Evolutionary conservation across 208 protist genomes (phyloP), one percentile per base, ranked within the genome.

Genomic region (Leishmania guyanensis): DNA sequence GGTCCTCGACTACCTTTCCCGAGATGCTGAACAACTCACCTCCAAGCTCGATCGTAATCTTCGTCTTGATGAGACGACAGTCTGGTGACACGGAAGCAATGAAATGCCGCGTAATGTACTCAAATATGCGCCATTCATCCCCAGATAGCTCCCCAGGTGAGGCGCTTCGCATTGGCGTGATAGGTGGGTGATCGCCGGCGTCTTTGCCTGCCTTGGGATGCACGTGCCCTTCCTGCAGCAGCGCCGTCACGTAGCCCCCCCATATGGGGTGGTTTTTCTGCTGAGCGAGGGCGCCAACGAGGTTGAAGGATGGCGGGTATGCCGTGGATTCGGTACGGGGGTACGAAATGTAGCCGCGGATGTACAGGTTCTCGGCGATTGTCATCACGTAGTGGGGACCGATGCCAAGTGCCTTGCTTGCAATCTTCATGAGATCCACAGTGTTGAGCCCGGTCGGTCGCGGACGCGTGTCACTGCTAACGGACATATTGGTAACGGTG

Each of bases 321-420:
- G 91, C 89, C 14, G 95, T 99, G 26, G 93, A 97, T 85, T 99
- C 98, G 14, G 98, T 99, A n/a, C 98, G 91, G 3, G 98, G 98
- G 87, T 99, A 99, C 3, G 95, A 98, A 72, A 99, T 98, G 78
- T 98, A 98, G n/a, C 99, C 99, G 50, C 90, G 83, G 43, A 98
- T 96, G 91, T 99, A 99, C 58, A 99, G 78, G 50, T 91, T 88
- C 82, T 99, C 98, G n/a, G 98, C 98, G 29, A 98, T 86, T 65
- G 90, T 89, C 98, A 99, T 99, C n/a, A 97, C 90, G 64, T 95
- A 84, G 81, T 98, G 90, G 1, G 98, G 97, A 26, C 95, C 92
- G 20, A 99, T 93, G 50, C 94, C 93, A 10, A 99, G 94, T 1
- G 77, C 58, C 56, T 80, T 82, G 53, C 91, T 97, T 12, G 93